A percentile compares a stretch with the other conserved stretches of the same genome.
Evolutionary conservation across 306 rosid species (phyloP).

Genomic region (Luffa acutangula): DNA sequence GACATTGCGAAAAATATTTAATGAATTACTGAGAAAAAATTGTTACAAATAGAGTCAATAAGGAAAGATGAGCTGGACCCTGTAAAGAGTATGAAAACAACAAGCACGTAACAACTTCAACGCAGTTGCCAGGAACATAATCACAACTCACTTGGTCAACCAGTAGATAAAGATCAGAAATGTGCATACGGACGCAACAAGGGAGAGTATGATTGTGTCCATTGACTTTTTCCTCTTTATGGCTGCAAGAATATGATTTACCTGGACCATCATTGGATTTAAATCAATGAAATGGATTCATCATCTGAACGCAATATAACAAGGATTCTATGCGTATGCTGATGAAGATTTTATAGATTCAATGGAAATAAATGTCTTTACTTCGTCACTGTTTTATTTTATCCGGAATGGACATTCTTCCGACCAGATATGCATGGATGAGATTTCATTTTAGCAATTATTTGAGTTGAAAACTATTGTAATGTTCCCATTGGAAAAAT

Average conservation of each 20-base stretch:
- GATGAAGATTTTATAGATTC: background rate
- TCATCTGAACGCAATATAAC: background rate
- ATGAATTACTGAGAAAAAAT: background rate
- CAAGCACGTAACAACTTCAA: background rate
- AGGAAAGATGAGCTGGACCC: background rate
- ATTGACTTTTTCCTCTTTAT: slow-evolving; percentile 85
- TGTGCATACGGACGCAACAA: slow-evolving; percentile 82
- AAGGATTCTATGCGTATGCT: background rate
- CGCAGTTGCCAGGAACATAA: slow-evolving; percentile 4
- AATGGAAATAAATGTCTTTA: background rate
- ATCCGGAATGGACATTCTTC: background rate
- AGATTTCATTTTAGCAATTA: background rate
- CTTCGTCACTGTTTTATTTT: background rate
- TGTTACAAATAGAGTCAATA: background rate
- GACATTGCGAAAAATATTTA: background rate
- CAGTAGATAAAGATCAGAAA: slow-evolving; percentile 84
- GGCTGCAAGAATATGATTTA: slow-evolving; percentile 61
- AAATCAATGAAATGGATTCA: background rate
- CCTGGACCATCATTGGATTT: slow-evolving; percentile 35
- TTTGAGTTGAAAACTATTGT: background rate
- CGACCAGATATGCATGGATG: background rate
- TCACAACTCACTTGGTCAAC: slow-evolving; percentile 61
- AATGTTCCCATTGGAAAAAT: background rate
- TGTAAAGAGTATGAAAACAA: background rate
- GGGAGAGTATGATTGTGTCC: slow-evolving; percentile 85